Percentiles rank a stretch among this genome's conserved stretches.
Evolutionary conservation across 2,329 filamentous ascomycete species (phyloP).

Genomic region (Alternaria angustiovoidea): DNA sequence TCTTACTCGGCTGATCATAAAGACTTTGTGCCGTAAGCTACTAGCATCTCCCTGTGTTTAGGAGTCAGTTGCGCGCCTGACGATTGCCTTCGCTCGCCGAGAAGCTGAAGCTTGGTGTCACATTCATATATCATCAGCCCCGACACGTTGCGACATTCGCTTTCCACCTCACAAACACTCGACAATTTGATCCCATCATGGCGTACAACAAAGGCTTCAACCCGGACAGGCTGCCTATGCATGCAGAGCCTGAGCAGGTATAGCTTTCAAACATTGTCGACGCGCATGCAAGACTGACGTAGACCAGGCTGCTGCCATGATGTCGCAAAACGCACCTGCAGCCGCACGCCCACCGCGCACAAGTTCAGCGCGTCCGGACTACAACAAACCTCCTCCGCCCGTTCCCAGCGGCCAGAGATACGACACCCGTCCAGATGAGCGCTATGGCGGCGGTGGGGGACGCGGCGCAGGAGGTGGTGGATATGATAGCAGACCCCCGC

Average conservation of each 20-base stretch:
- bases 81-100: conserved; percentile 10
- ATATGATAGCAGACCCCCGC: conserved; percentile 46
- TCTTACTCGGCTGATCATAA: conserved; percentile 4
- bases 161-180: conserved; percentile 12
- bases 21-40: conserved; percentile 1
- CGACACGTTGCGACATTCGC: conserved; percentile 7
- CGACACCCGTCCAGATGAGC: conserved; percentile 50
- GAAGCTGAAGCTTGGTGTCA: conserved; percentile 21
- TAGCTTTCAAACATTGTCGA: conserved; percentile 33
- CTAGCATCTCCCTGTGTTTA: conserved; percentile 10
- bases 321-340: conserved; percentile 34
- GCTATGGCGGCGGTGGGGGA: conserved; percentile 42
- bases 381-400: conserved; percentile 56
- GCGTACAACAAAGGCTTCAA: conserved; percentile 95
- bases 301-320: conserved; percentile 54
- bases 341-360: conserved; percentile 44
- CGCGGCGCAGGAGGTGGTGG: conserved; percentile 25
- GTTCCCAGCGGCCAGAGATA: conserved; percentile 35
- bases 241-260: conserved; percentile 79
- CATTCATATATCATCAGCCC: conserved; percentile 30
- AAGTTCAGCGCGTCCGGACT: conserved; percentile 49
- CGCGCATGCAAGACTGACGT: conserved; percentile 8
- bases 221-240: conserved; percentile 92
- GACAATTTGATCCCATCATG: conserved; percentile 63
- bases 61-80: conserved; percentile 12